Conservation (phyloP, 2,329 filamentous ascomycete genomes). For the Phialophora tarda region DNA sequence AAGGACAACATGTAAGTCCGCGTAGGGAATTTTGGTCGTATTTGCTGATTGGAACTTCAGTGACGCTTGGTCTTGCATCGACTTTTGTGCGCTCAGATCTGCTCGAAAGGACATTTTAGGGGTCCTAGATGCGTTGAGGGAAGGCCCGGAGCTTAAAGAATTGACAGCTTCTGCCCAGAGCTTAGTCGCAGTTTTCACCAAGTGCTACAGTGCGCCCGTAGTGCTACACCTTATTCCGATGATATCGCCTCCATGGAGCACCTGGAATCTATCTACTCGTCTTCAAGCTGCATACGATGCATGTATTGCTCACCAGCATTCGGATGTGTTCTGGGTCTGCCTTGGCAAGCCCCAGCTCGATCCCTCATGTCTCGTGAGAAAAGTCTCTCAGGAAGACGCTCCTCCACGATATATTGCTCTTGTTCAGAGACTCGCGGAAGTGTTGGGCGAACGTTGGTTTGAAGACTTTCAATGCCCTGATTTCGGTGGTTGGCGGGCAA, state of each 20-base stretch:
- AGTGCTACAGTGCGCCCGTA: no score
- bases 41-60: neutral
- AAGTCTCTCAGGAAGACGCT: neutral
- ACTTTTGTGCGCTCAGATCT: neutral
- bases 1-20: conserved; percentile 9
- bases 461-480: no score
- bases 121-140: neutral
- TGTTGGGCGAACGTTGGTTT: no score
- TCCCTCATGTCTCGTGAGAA: conserved; percentile 8
- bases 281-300: conserved; percentile 4
- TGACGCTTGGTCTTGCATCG: neutral
- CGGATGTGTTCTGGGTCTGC: neutral
- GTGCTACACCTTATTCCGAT: neutral
- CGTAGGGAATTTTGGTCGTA: neutral
- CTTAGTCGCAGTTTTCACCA: neutral
- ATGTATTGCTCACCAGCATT: neutral
- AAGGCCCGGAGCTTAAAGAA: neutral
- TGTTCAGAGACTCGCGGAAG: neutral
- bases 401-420: conserved; percentile 7
- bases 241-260: conserved; percentile 12
- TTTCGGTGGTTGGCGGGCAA: conserved; percentile 1
- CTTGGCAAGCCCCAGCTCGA: conserved; percentile 7
- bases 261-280: neutral
- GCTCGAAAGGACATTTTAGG: neutral
- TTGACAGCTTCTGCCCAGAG: neutral